Conservation (phyloP, 1,284 basidiomycete species). For the Sutorius eximius region DNA sequence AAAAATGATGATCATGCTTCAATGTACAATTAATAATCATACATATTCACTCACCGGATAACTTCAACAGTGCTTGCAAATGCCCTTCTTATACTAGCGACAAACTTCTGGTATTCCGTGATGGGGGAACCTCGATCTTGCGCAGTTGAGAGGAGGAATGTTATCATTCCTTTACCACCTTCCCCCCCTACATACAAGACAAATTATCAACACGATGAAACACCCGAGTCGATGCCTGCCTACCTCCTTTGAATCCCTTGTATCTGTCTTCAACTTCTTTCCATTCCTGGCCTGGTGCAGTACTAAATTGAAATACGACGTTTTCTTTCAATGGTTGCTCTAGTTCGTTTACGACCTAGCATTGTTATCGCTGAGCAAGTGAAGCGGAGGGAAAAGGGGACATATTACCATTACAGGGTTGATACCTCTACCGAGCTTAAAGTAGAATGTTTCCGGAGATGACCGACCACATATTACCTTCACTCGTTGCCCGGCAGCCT, state of each 20-base stretch:
- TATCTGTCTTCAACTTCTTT: slow-evolving; percentile 11
- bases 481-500: slow-evolving; percentile 6
- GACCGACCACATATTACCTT: slow-evolving; percentile 12
- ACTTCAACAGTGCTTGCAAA: background rate
- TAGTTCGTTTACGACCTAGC: slow-evolving; percentile 27
- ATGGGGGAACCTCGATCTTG: slow-evolving; percentile 13
- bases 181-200: slow-evolving; percentile 15
- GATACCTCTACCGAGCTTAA: slow-evolving; percentile 23
- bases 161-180: slow-evolving; percentile 10
- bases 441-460: slow-evolving; percentile 10
- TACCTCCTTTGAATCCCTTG: slow-evolving; percentile 28
- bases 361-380: background rate
- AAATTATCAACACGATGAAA: background rate
- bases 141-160: slow-evolving; percentile 27
- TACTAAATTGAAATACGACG: slow-evolving; percentile 27
- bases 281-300: slow-evolving; percentile 10
- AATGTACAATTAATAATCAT: background rate
- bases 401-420: slow-evolving; percentile 15
- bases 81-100: slow-evolving; percentile 13
- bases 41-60: slow-evolving; percentile 19
- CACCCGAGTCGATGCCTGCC: background rate
- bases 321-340: slow-evolving; percentile 10
- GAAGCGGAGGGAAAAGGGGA: background rate
- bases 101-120: slow-evolving; percentile 28
- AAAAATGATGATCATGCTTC: background rate